Percentiles rank a stretch among this genome's conserved stretches.
These are phyloP conservation scores for Carex cristatella DNA, from an alignment of 176 grass and related monocot genomes.

Conservation along the genomic window DNA sequence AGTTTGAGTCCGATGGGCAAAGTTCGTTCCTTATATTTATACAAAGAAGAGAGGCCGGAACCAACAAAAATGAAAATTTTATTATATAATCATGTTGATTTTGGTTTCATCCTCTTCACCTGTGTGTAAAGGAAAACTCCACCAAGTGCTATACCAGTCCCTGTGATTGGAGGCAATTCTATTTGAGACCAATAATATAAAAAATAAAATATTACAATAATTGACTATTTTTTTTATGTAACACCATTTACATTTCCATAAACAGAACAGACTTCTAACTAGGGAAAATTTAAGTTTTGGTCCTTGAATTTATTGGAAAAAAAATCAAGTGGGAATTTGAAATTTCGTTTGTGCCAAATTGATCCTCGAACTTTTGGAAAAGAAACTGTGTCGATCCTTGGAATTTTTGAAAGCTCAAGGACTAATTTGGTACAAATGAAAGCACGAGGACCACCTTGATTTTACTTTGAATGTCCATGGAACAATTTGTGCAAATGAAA, in stretches of 20 bases:
- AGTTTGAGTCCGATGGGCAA: no score
- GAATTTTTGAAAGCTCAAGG: not conserved
- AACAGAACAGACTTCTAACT: not conserved
- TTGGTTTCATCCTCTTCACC: conserved; percentile 40
- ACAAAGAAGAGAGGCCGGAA: not conserved
- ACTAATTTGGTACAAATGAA: not conserved
- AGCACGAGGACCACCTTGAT: no score
- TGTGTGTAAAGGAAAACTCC: conserved; percentile 64
- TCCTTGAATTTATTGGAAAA: not conserved
- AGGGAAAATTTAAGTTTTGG: not conserved
- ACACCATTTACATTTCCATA: not conserved
- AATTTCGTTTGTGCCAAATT: not conserved
- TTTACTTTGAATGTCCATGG: no score
- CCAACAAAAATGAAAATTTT: no score
- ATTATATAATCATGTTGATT: conserved; percentile 21
- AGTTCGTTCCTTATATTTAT: not conserved
- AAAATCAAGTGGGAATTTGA: not conserved
- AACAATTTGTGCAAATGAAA: no score
- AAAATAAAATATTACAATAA: not conserved
- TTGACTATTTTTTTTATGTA: not conserved
- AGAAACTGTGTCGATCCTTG: not conserved
- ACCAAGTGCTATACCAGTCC: conserved; percentile 49
- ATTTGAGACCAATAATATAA: not conserved
- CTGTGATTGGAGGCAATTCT: conserved; percentile 9
- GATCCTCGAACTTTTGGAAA: not conserved